Conservation (phyloP, 176 grass and related monocot species). For the Pontederia paniculata region DNA sequence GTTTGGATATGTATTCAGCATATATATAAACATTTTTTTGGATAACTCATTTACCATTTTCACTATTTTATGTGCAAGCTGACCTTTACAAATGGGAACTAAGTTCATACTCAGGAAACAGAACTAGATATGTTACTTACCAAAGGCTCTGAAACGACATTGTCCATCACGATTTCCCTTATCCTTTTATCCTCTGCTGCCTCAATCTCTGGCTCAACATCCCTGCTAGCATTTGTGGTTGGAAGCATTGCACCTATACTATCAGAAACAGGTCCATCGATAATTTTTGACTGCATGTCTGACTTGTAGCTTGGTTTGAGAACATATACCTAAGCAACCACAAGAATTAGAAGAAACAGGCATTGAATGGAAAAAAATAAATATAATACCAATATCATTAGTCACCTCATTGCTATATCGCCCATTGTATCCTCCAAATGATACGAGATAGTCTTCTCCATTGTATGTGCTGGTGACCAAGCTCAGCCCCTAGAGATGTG, state of each 20-base stretch:
- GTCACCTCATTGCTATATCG: slow-evolving; percentile 86
- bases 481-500: slow-evolving; percentile 59
- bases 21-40: neutral
- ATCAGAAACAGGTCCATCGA: slow-evolving; percentile 37
- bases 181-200: slow-evolving; percentile 80
- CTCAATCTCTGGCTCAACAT: slow-evolving; percentile 66
- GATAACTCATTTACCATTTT: neutral
- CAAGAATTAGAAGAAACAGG: neutral
- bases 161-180: slow-evolving; percentile 84
- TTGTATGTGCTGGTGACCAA: slow-evolving; percentile 59
- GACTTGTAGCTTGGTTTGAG: slow-evolving; percentile 70
- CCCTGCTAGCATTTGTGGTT: slow-evolving; percentile 31
- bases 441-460: slow-evolving; percentile 85
- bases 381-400: slow-evolving; percentile 3
- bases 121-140: neutral
- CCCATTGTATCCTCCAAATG: slow-evolving; percentile 98
- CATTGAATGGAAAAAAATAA: neutral
- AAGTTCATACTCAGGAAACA: neutral
- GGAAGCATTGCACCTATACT: slow-evolving; percentile 19
- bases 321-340: slow-evolving; percentile 49
- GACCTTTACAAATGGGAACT: neutral
- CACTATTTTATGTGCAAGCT: neutral
- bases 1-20: too few relatives aligned
- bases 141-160: slow-evolving; percentile 29
- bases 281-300: slow-evolving; percentile 34